These are phyloP conservation scores for Phytophthora cactorum DNA, from an alignment of 352 stramenopile genomes.

Conservation along the genomic window DNA sequence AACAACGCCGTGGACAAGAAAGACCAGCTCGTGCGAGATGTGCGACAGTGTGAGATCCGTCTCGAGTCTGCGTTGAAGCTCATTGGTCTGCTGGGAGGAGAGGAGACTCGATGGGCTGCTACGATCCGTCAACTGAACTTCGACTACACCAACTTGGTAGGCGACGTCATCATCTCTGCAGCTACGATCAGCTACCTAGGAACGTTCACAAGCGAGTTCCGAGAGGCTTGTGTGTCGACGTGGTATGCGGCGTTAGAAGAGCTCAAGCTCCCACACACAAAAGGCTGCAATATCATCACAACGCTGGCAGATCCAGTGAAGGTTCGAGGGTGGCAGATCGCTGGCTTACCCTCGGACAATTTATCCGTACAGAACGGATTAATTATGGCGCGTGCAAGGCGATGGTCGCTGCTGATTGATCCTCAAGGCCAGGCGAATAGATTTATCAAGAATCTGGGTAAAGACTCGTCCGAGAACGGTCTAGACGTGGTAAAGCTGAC, in stretches of 20 bases:
- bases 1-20: slow-evolving; percentile 90
- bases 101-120: slow-evolving; percentile 90
- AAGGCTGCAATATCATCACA: slow-evolving; percentile 87
- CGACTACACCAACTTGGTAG: slow-evolving; percentile 90
- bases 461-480: slow-evolving; percentile 84
- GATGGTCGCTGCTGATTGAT: slow-evolving; percentile 93
- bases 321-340: slow-evolving; percentile 92
- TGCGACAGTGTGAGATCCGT: slow-evolving; percentile 85
- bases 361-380: slow-evolving; percentile 94
- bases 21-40: slow-evolving; percentile 80
- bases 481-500: slow-evolving; percentile 88
- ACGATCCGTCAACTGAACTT: slow-evolving; percentile 83
- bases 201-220: slow-evolving; percentile 94
- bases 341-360: slow-evolving; percentile 90
- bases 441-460: slow-evolving; percentile 94
- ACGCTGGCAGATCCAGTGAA: slow-evolving; percentile 92
- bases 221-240: slow-evolving; percentile 77
- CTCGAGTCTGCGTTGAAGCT: slow-evolving; percentile 92
- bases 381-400: slow-evolving; percentile 90
- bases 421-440: slow-evolving; percentile 93
- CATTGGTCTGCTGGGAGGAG: slow-evolving; percentile 89
- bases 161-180: slow-evolving; percentile 92
- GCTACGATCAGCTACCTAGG: slow-evolving; percentile 94
- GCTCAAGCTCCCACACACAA: slow-evolving; percentile 82
- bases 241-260: slow-evolving; percentile 86